These are phyloP conservation scores for Hanseniaspora guilliermondii DNA, from an alignment of 805 yeast genomes.

Conservation along the genomic window DNA sequence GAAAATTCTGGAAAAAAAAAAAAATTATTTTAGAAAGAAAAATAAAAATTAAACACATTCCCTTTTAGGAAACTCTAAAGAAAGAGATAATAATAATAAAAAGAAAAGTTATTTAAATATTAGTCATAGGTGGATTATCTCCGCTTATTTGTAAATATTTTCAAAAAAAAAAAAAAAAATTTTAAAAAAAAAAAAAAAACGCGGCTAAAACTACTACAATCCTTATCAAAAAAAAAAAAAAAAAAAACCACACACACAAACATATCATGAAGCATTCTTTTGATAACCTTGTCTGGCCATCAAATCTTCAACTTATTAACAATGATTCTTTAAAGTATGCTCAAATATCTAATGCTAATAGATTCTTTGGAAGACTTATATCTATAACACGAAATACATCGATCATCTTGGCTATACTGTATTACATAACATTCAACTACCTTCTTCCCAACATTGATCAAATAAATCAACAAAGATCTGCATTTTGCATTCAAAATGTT, in stretches of 20 bases:
- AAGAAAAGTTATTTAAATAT: too few species aligned
- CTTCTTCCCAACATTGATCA: not conserved
- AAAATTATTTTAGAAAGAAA: not conserved
- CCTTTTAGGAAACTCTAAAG: too few species aligned
- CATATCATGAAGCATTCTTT: not conserved
- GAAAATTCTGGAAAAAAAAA: constrained; percentile 1
- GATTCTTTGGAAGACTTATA: not conserved
- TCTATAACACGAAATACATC: not conserved
- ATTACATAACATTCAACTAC: constrained; percentile 5
- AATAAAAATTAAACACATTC: not conserved
- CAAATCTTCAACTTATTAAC: not conserved
- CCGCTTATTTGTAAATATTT: too few species aligned
- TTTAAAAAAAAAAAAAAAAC: not conserved
- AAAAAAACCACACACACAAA: not conserved
- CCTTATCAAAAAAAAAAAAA: not conserved
- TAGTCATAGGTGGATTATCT: too few species aligned
- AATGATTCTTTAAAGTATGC: not conserved
- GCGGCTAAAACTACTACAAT: too few species aligned
- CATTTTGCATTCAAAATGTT: not conserved
- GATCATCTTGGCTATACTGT: not conserved
- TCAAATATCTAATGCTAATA: not conserved
- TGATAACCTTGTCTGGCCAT: not conserved
- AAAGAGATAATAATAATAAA: too few species aligned
- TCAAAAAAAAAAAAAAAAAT: not conserved
- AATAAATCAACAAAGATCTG: not conserved